A percentile compares a stretch with the other conserved stretches of the same genome.
Conservation (phyloP, 2,329 filamentous ascomycete species). For the Trematosphaeria pertusa region DNA sequence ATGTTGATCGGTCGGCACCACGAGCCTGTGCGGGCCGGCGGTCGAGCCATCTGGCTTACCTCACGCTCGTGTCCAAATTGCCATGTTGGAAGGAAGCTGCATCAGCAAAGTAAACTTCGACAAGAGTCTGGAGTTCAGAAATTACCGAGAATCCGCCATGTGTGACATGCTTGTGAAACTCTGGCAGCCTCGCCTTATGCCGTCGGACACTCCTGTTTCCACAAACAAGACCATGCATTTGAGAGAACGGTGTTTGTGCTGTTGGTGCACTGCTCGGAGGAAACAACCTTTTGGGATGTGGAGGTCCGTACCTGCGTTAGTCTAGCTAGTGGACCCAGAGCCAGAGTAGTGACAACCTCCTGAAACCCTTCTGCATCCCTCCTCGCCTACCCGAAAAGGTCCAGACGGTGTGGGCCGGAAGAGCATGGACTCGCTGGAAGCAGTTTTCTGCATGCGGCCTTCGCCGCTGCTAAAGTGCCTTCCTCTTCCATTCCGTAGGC, state of each 20-base stretch:
- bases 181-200: constrained; percentile 31
- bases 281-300: constrained; percentile 42
- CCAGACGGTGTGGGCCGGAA: constrained; percentile 26
- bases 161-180: constrained; percentile 34
- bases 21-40: constrained; percentile 12
- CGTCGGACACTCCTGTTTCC: constrained; percentile 35
- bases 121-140: constrained; percentile 3
- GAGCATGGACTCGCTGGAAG: constrained; percentile 22
- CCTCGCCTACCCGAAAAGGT: constrained; percentile 31
- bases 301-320: constrained; percentile 47
- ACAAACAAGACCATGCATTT: constrained; percentile 32
- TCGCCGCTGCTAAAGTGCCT: constrained; percentile 15
- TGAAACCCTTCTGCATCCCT: constrained; percentile 41
- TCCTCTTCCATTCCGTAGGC: constrained; percentile 21
- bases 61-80: constrained; percentile 5
- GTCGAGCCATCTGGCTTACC: constrained; percentile 21
- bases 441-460: constrained; percentile 23
- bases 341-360: too few relatives aligned
- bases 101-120: constrained; percentile 11
- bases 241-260: constrained; percentile 28
- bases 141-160: constrained; percentile 6
- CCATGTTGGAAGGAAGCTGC: constrained; percentile 8
- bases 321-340: too few relatives aligned
- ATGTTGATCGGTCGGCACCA: constrained; percentile 18
- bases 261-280: constrained; percentile 30